phyloP scores from a whole-genome alignment of 768 basidiomycete species.

The Trametes elegans region DNA sequence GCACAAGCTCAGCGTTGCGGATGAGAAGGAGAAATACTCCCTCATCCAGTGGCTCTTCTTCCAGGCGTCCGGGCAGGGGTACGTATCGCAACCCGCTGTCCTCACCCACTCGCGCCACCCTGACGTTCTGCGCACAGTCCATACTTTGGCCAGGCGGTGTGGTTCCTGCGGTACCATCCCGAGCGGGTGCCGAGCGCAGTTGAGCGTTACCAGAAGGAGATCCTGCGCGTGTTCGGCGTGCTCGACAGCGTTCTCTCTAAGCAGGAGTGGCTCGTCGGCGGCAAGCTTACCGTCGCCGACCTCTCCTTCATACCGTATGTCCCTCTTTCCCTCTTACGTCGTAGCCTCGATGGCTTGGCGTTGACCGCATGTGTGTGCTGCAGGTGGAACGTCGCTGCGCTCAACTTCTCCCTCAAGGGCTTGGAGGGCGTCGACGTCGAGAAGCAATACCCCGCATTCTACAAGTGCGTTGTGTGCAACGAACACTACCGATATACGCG shows the following conservation, averaged over 20 bases:
- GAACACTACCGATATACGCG: neutral
- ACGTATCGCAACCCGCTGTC: neutral
- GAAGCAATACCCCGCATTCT: slow-evolving; percentile 4
- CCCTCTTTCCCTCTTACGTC: neutral
- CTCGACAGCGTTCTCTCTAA: slow-evolving; percentile 23
- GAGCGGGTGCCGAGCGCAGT: slow-evolving; percentile 17
- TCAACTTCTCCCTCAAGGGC: neutral
- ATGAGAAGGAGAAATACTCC: slow-evolving; percentile 15
- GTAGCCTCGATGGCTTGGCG: neutral
- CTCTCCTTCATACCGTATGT: slow-evolving; percentile 17
- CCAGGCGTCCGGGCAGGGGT: slow-evolving; percentile 30
- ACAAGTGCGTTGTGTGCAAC: neutral
- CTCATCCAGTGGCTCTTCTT: slow-evolving; percentile 44
- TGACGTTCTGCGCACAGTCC: slow-evolving; percentile 6
- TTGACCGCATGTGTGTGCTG: no score
- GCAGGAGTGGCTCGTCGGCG: no score
- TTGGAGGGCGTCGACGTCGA: neutral
- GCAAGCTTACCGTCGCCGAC: slow-evolving; percentile 21
- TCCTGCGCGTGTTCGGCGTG: slow-evolving; percentile 22
- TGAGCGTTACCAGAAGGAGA: slow-evolving; percentile 26
- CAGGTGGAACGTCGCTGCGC: neutral
- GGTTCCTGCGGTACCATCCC: slow-evolving; percentile 18
- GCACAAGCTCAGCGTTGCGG: slow-evolving; percentile 28
- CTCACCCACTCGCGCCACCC: neutral
- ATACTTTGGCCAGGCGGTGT: slow-evolving; percentile 19